Evolutionary conservation across 2,329 filamentous ascomycete species (phyloP).

Genomic region (Amesomyces nigricolor): DNA sequence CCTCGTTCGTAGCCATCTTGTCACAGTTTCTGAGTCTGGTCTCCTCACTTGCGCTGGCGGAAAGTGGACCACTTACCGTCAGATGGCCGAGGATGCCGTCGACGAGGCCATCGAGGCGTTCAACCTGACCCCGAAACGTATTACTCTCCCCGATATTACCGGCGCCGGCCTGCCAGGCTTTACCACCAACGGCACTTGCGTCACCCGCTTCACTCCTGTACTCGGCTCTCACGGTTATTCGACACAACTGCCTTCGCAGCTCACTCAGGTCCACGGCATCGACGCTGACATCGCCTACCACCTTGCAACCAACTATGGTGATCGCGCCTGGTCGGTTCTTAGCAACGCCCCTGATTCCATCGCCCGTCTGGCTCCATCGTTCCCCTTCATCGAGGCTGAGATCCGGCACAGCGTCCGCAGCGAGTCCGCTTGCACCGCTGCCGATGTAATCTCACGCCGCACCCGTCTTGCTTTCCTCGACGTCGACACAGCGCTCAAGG

Average conservation of each 20-base stretch:
- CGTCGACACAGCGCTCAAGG: slow-evolving; percentile 81
- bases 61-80: slow-evolving; percentile 84
- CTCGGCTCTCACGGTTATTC: slow-evolving; percentile 67
- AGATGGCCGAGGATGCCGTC: slow-evolving; percentile 81
- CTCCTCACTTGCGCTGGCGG: slow-evolving; percentile 75
- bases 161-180: slow-evolving; percentile 60
- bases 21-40: slow-evolving; percentile 67
- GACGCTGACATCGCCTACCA: slow-evolving; percentile 93
- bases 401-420: slow-evolving; percentile 80
- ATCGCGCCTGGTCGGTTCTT: slow-evolving; percentile 89
- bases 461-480: slow-evolving; percentile 86
- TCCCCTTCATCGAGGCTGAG: slow-evolving; percentile 89
- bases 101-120: slow-evolving; percentile 69
- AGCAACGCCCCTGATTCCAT: slow-evolving; percentile 54
- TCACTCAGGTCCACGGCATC: slow-evolving; percentile 87
- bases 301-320: slow-evolving; percentile 78
- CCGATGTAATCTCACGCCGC: slow-evolving; percentile 81
- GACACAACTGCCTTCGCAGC: slow-evolving; percentile 75
- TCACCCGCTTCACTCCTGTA: slow-evolving; percentile 66
- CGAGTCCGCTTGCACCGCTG: slow-evolving; percentile 86
- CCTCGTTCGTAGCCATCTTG: slow-evolving; percentile 73
- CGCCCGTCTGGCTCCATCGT: slow-evolving; percentile 67
- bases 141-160: slow-evolving; percentile 58
- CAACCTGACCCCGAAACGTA: slow-evolving; percentile 46
- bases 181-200: slow-evolving; percentile 63